phyloP scores from a whole-genome alignment of 108 stramenopile genomes.

The Fragilaria crotonensis region DNA sequence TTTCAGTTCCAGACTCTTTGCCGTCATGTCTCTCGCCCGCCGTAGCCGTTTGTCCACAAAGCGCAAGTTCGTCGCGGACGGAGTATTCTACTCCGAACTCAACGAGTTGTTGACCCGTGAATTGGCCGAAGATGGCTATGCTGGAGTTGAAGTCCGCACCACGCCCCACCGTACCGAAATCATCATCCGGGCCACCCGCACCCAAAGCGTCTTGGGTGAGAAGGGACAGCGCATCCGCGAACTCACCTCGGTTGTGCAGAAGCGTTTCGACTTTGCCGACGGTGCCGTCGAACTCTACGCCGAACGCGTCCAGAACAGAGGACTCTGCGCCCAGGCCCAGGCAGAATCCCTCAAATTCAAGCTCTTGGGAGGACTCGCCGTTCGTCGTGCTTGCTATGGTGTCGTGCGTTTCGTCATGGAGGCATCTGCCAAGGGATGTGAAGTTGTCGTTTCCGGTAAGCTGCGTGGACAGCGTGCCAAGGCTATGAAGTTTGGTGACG shows the following conservation, averaged over 20 bases:
- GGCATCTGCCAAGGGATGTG: constrained; percentile 98
- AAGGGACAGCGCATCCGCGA: constrained; percentile 99
- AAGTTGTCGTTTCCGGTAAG: constrained; percentile 99
- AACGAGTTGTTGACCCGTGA: constrained; percentile 98
- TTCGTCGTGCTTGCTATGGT: constrained; percentile 99
- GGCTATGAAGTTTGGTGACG: constrained; percentile 99
- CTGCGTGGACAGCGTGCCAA: constrained; percentile 99
- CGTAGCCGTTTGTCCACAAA: constrained; percentile 91
- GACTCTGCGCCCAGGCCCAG: constrained; percentile 98
- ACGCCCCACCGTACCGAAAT: constrained; percentile 99
- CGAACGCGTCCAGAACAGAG: constrained; percentile 97
- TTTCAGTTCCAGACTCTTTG: too few species aligned
- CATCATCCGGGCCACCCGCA: constrained; percentile 98
- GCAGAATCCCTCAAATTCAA: constrained; percentile 99
- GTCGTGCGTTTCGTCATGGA: constrained; percentile 99
- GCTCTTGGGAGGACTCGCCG: constrained; percentile 97
- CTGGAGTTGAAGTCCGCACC: constrained; percentile 98
- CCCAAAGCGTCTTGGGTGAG: constrained; percentile 98
- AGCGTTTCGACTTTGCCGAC: constrained; percentile 98
- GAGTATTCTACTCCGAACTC: constrained; percentile 98
- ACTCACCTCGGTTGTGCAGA: constrained; percentile 97
- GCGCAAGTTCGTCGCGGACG: constrained; percentile 99
- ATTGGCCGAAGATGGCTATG: constrained; percentile 98
- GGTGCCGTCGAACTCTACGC: constrained; percentile 98
- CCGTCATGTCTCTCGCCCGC: constrained; percentile 13